Conservation (phyloP, 2,329 filamentous ascomycete genomes). For the Claviceps fusiformis region DNA sequence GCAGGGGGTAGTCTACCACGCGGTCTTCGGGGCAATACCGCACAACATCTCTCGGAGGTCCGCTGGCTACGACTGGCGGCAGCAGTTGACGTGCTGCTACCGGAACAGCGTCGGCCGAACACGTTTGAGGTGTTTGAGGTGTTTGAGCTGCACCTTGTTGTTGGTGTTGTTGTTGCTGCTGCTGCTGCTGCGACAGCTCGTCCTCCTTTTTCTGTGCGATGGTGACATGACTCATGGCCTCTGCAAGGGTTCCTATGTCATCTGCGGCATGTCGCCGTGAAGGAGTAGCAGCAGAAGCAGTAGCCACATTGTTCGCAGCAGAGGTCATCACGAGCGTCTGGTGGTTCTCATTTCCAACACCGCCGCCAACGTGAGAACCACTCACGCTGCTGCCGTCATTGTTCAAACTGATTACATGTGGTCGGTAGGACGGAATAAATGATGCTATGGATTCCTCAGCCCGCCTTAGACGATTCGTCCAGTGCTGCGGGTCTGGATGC, state of each 20-base stretch:
- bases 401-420: neutral
- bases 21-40: slow-evolving; percentile 17
- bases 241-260: neutral
- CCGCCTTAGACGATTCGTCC: neutral
- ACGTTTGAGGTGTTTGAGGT: too few relatives aligned
- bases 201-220: neutral
- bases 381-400: neutral
- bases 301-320: neutral
- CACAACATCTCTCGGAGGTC: slow-evolving; percentile 11
- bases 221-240: neutral
- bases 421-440: neutral
- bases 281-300: neutral
- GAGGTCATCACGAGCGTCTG: neutral
- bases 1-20: slow-evolving; percentile 14
- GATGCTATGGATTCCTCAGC: neutral
- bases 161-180: neutral
- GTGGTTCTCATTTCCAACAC: neutral
- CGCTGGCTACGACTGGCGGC: slow-evolving; percentile 10
- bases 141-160: neutral
- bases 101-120: neutral
- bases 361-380: neutral
- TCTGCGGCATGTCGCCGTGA: neutral
- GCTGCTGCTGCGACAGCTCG: neutral
- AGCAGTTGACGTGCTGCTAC: neutral
- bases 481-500: neutral